Evolutionary conservation across 305 asterid species (phyloP), one percentile per base, ranked within the genome.

Genomic region (Fraxinus sp.): DNA sequence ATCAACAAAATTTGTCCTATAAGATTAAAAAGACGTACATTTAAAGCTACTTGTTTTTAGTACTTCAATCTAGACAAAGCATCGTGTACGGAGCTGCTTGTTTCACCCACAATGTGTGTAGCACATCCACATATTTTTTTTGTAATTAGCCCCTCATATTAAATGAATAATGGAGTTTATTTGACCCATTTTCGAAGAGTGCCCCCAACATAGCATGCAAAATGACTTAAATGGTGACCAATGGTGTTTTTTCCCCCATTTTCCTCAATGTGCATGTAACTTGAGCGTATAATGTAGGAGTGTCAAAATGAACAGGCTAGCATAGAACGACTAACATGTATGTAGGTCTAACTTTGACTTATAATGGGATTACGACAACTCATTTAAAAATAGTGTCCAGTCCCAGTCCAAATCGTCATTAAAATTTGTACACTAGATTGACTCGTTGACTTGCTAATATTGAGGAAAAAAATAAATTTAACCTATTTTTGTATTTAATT

Each of bases 51-150:
- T 77, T 82, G 80, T 57, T 41, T 59, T 62, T 80, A 30, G 74
- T 77, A 46, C 6, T 59, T 59, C 13, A n/a, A 82, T 82, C 77
- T 76, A 57, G 89, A 82, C 87, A 84, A 84, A 81, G 79, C 13
- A 41, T 11, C 62, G 7, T 79, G 83, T 80, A 86, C 82, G 89
- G 87, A 80, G 82, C 3, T 84, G 79, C 79, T 79, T 82, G 66
- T 26, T 82, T 82, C 46, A 70, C 71, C 78, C 79, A 75, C 64
- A 66, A 36, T 35, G 39, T 24, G 81, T 71, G 10, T 55, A 28
- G 16, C 10, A 30, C 68, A 39, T 37, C 32, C 52, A 10, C 52
- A 33, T 33, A 2, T 28, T 28, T 59, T 79, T 20, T 18, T 32
- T n/a, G 59, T 79, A 10, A 36, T 20, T 36, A 62, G 20, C 8